Evolutionary conservation across 139 green algal genomes (phyloP).

Genomic region (Ettlia oleoabundans): DNA sequence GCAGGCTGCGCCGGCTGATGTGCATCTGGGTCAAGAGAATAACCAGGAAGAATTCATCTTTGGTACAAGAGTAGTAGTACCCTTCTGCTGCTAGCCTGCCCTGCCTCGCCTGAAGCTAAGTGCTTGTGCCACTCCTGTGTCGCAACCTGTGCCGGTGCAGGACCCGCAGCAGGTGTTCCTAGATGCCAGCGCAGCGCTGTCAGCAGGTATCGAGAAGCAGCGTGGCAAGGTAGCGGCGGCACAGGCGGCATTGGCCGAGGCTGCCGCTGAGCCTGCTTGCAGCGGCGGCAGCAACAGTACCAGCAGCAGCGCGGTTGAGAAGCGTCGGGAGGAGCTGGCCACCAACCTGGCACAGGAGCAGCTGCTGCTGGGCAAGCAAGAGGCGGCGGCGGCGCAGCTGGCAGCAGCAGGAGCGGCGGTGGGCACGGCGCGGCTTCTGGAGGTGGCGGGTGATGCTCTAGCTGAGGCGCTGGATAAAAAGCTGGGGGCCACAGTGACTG

Average conservation of each 20-base stretch:
- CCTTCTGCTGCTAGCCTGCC: no score
- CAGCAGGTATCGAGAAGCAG: slow-evolving; percentile 56
- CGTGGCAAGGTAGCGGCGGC: slow-evolving; percentile 49
- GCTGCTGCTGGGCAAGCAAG: slow-evolving; percentile 32
- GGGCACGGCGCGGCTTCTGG: slow-evolving; percentile 52
- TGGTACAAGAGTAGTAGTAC: no score
- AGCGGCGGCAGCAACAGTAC: no score
- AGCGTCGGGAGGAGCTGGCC: slow-evolving; percentile 27
- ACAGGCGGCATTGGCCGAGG: slow-evolving; percentile 2
- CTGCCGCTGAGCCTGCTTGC: background rate
- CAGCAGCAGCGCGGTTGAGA: slow-evolving; percentile 4
- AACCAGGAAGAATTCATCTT: no score
- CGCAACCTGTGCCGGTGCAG: background rate
- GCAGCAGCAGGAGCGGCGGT: slow-evolving; percentile 29
- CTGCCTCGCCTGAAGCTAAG: no score
- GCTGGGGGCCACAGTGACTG: slow-evolving; percentile 71
- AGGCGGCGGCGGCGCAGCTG: slow-evolving; percentile 38
- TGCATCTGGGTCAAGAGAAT: no score
- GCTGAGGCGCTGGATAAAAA: slow-evolving; percentile 80
- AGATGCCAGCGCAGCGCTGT: slow-evolving; percentile 22
- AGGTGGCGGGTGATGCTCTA: slow-evolving; percentile 74
- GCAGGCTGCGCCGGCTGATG: no score
- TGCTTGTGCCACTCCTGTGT: background rate
- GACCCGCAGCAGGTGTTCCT: slow-evolving; percentile 7
- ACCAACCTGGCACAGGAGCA: slow-evolving; percentile 37